Percentiles rank a stretch among this genome's conserved stretches.
phyloP scores from a whole-genome alignment of 2,329 filamentous ascomycete genomes.

The Ophiostoma quercus region DNA sequence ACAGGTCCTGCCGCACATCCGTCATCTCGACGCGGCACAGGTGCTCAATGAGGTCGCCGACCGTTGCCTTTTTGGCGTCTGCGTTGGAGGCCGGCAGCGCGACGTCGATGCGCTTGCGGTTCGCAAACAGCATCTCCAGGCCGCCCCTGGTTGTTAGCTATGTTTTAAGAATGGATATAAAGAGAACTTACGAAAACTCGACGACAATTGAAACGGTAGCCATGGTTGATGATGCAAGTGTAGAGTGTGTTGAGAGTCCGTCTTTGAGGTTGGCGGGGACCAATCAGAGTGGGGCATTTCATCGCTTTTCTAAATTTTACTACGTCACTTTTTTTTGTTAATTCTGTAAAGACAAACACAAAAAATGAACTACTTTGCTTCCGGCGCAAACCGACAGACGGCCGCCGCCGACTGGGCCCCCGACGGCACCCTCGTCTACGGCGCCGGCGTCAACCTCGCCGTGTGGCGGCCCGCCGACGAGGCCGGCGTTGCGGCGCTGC shows the following conservation, averaged over 20 bases:
- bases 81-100: constrained; percentile 62
- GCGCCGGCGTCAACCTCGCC: constrained; percentile 81
- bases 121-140: constrained; percentile 87
- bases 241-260: background rate
- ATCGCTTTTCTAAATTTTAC: background rate
- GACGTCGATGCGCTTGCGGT: constrained; percentile 68
- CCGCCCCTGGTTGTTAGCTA: constrained; percentile 60
- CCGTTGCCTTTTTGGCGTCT: constrained; percentile 50
- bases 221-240: background rate
- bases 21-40: constrained; percentile 80
- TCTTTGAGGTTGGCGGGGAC: background rate
- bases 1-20: constrained; percentile 79
- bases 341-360: too few species aligned
- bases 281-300: constrained; percentile 9
- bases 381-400: constrained; percentile 85
- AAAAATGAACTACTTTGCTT: constrained; percentile 35
- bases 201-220: constrained; percentile 48
- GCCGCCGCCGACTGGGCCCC: constrained; percentile 83
- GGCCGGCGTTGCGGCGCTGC: constrained; percentile 59
- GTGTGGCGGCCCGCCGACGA: constrained; percentile 66
- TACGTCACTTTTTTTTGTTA: background rate
- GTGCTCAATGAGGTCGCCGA: constrained; percentile 71
- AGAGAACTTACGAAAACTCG: constrained; percentile 49
- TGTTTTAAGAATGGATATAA: too few species aligned
- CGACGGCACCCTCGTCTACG: constrained; percentile 73